These are phyloP conservation scores for Fulvia fulva DNA, from an alignment of 2,329 filamentous ascomycete genomes.

Conservation along the genomic window DNA sequence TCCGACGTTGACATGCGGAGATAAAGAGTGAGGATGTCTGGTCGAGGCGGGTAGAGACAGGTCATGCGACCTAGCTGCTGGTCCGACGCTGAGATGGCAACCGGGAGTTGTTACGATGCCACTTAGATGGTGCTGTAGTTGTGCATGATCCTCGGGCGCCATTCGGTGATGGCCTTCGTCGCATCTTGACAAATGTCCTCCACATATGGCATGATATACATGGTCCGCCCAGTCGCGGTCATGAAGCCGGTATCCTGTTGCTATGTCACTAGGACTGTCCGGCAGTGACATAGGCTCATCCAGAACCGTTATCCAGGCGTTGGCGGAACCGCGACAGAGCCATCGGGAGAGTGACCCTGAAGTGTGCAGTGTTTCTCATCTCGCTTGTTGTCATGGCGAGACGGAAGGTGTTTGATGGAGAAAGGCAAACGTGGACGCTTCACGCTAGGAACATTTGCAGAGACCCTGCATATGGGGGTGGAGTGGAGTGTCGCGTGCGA, in stretches of 20 bases:
- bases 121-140: background rate
- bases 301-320: background rate
- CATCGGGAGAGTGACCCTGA: background rate
- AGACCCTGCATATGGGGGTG: no score
- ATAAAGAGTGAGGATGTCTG: background rate
- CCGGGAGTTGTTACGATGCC: background rate
- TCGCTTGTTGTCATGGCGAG: slow-evolving; percentile 17
- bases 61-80: background rate
- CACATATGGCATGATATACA: background rate
- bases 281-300: background rate
- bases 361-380: slow-evolving; percentile 4
- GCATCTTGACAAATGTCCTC: background rate
- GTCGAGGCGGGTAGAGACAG: background rate
- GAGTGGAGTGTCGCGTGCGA: background rate
- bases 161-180: background rate
- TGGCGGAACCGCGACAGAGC: background rate
- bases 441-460: background rate
- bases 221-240: background rate
- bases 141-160: background rate
- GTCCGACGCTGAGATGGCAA: background rate
- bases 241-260: background rate
- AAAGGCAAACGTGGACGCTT: background rate
- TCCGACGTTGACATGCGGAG: background rate
- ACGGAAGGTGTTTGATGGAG: background rate
- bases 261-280: background rate